These are phyloP conservation scores for Erythrophleum ivorense DNA, from an alignment of 331 rosid genomes.

Conservation along the genomic window DNA sequence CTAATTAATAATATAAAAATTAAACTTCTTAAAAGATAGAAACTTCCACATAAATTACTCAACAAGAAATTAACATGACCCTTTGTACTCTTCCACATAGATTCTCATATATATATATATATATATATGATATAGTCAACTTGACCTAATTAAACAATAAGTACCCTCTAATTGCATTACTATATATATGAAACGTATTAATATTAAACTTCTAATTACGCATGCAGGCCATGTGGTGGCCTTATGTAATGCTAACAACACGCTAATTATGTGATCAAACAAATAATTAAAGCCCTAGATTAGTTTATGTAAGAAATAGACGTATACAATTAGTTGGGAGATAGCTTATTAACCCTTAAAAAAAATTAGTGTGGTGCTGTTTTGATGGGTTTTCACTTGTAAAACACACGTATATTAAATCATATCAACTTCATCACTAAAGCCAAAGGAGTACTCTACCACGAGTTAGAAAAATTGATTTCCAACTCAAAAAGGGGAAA, in stretches of 20 bases:
- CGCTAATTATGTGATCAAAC: conserved; percentile 13
- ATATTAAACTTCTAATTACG: conserved; percentile 4
- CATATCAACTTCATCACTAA: conserved; percentile 36
- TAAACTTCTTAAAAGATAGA: background rate
- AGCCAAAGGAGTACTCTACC: conserved; percentile 45
- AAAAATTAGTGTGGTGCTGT: conserved; percentile 25
- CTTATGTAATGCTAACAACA: background rate
- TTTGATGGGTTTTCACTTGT: conserved; percentile 45
- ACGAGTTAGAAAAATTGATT: conserved; percentile 42
- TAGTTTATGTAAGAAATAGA: conserved; percentile 41
- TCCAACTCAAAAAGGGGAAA: conserved; percentile 37
- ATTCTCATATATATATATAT: background rate
- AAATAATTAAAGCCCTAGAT: conserved; percentile 15
- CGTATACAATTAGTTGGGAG: conserved; percentile 21
- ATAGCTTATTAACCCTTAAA: background rate
- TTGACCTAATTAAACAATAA: background rate
- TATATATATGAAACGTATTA: conserved; percentile 19
- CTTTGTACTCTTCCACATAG: background rate
- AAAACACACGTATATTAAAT: conserved; percentile 12
- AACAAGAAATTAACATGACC: background rate
- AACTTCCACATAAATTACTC: background rate
- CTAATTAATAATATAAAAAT: background rate
- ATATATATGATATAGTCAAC: background rate
- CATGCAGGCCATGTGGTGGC: conserved; percentile 45
- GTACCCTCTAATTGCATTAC: background rate